These are phyloP conservation scores for Ophiocordyceps unilateralis DNA, from an alignment of 2,329 filamentous ascomycete species.

Conservation along the genomic window DNA sequence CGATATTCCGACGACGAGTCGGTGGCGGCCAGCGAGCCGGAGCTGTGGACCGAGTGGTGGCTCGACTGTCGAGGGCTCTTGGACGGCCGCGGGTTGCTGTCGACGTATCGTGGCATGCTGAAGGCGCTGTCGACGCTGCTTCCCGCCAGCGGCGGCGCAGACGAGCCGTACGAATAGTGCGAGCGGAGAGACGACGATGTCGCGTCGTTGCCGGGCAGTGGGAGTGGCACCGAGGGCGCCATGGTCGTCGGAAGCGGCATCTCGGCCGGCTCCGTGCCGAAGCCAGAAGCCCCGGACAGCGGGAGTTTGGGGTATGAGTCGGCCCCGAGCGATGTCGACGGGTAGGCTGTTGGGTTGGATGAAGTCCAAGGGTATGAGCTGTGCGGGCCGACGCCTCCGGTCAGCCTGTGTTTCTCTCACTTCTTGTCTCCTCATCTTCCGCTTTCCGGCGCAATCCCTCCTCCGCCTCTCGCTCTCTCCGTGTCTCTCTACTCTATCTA, in stretches of 20 bases:
- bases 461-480: not conserved
- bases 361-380: constrained; percentile 34
- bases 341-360: constrained; percentile 27
- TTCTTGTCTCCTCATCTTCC: not conserved
- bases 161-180: constrained; percentile 37
- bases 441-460: not conserved
- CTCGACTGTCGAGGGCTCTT: constrained; percentile 38
- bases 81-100: constrained; percentile 31
- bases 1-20: constrained; percentile 37
- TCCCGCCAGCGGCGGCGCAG: constrained; percentile 33
- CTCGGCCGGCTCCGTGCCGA: constrained; percentile 33
- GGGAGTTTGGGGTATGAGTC: constrained; percentile 38
- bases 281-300: constrained; percentile 28
- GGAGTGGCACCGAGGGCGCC: constrained; percentile 32
- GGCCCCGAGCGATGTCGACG: constrained; percentile 29
- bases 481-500: not conserved
- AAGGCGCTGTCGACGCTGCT: constrained; percentile 28
- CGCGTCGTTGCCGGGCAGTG: constrained; percentile 30
- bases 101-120: constrained; percentile 39
- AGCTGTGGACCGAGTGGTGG: constrained; percentile 35
- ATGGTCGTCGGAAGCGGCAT: constrained; percentile 35
- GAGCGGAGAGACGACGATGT: constrained; percentile 29
- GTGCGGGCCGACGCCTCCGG: not conserved
- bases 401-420: not conserved
- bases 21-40: constrained; percentile 25